Percentiles rank a stretch among this genome's conserved stretches.
phyloP scores from a whole-genome alignment of 306 rosid species.

The Boehmeria nivea region DNA sequence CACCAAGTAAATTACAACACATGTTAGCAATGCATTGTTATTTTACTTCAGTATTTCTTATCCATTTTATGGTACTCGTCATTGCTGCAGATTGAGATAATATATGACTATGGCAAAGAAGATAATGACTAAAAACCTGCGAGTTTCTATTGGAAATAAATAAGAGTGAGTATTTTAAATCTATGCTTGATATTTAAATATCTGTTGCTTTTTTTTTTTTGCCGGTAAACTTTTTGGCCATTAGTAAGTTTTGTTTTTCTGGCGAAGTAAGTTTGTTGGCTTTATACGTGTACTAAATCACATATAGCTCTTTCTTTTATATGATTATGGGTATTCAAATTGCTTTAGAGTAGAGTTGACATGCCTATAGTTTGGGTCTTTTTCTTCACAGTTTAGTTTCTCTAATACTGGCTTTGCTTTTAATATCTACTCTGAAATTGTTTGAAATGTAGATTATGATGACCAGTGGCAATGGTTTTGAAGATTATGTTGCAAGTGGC shows the following conservation, averaged over 20 bases:
- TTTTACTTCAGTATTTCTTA: conserved; percentile 22
- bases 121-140: conserved; percentile 47
- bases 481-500: conserved; percentile 22
- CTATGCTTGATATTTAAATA: neutral
- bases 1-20: neutral
- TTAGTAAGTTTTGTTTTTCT: no score
- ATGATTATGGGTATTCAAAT: no score
- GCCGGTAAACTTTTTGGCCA: no score
- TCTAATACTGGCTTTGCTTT: neutral
- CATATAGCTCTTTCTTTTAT: no score
- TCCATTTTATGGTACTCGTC: conserved; percentile 20
- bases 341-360: no score
- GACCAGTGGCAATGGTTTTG: conserved; percentile 27
- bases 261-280: no score
- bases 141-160: conserved; percentile 32
- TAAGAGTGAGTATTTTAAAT: conserved; percentile 35
- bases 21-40: neutral
- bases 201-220: neutral
- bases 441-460: conserved; percentile 31
- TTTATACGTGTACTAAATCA: no score
- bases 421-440: neutral
- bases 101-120: conserved; percentile 82
- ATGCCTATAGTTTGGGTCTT: no score
- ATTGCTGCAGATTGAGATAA: conserved; percentile 71
- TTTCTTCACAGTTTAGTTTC: neutral